Evolutionary conservation across 257 asterid species (phyloP).

Genomic region (Jacaranda copaia): DNA sequence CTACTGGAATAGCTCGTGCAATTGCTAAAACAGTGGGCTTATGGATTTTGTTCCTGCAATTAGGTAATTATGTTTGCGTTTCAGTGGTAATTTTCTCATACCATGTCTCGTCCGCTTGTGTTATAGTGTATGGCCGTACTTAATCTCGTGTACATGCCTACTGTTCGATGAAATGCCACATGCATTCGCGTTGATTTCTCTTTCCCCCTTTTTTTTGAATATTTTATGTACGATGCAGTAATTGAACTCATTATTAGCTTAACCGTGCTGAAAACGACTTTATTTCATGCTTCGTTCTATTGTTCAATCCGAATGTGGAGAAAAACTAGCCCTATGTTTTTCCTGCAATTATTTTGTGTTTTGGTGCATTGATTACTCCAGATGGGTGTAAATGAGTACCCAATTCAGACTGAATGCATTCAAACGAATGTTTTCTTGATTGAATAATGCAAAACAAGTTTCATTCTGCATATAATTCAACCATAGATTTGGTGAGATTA

Average conservation of each 20-base stretch:
- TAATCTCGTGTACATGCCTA: neutral
- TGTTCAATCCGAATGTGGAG: neutral
- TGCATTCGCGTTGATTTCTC: neutral
- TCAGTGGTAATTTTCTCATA: neutral
- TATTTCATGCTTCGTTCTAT: neutral
- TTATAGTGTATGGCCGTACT: neutral
- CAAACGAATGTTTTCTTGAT: neutral
- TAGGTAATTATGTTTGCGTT: neutral
- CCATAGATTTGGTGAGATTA: neutral
- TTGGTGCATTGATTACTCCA: neutral
- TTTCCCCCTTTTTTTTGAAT: neutral
- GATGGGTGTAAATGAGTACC: neutral
- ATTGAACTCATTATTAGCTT: neutral
- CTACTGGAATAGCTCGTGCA: neutral
- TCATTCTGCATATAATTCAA: neutral
- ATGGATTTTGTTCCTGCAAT: neutral
- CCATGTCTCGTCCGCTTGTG: neutral
- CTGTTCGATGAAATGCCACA: conserved; percentile 35
- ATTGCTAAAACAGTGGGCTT: neutral
- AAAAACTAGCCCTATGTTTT: neutral
- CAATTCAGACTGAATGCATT: neutral
- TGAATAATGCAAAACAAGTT: neutral
- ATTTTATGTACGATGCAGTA: neutral
- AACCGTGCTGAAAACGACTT: neutral
- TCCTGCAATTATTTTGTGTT: neutral